Evolutionary conservation across 108 stramenopile species (phyloP).

Genomic region (Mediolabrus comicus): DNA sequence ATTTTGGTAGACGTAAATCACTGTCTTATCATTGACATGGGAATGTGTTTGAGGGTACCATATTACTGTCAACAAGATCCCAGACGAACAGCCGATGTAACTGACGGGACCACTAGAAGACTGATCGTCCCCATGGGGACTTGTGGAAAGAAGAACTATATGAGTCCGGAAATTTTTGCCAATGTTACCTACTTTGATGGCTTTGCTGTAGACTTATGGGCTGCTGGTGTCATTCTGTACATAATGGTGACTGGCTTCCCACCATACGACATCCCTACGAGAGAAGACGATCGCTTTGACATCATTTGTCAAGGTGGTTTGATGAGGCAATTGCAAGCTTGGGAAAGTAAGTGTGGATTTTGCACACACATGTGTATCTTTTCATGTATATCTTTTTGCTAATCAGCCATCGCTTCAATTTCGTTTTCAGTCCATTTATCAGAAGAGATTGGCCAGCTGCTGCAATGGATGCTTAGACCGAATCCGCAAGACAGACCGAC

Average conservation of each 20-base stretch:
- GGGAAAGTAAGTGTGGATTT: conserved; percentile 53
- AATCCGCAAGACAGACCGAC: conserved; percentile 53
- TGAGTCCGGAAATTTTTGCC: conserved; percentile 90
- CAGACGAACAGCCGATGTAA: conserved; percentile 55
- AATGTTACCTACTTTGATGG: conserved; percentile 83
- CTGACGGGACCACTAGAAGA: conserved; percentile 54
- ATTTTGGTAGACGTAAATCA: conserved; percentile 76
- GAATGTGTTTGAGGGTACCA: conserved; percentile 92
- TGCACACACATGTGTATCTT: not conserved
- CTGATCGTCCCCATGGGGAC: conserved; percentile 82
- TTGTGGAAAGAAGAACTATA: conserved; percentile 96
- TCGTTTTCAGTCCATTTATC: conserved; percentile 28
- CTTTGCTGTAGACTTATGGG: conserved; percentile 94
- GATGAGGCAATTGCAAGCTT: conserved; percentile 64
- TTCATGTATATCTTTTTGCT: not conserved
- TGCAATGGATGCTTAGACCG: conserved; percentile 55
- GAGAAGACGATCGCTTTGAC: conserved; percentile 77
- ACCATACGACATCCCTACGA: conserved; percentile 80
- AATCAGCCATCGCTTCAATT: conserved; percentile 1
- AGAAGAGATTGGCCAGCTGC: conserved; percentile 41
- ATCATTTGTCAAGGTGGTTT: conserved; percentile 73
- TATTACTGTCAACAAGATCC: conserved; percentile 49
- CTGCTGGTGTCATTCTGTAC: conserved; percentile 92
- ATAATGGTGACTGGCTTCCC: conserved; percentile 95
- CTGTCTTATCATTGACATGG: conserved; percentile 93